Base-by-base conservation (phyloP, 1,284 basidiomycete genomes). In the Fomes fomentarius region DNA sequence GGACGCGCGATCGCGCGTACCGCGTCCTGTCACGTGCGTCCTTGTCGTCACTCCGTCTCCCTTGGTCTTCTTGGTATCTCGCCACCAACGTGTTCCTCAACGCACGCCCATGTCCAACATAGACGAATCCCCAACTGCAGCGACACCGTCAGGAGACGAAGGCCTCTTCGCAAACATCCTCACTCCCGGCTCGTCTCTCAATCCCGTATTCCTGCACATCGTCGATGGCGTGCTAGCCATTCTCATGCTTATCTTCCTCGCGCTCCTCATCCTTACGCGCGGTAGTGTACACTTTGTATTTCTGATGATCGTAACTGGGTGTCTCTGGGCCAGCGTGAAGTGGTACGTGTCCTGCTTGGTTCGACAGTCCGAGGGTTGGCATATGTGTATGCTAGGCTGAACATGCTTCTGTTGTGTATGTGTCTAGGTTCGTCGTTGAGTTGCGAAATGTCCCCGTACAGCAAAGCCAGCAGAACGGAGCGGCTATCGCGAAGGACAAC, bases 261-360 rank as follows among this genome's bases (percentile, higher is more conserved):
- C 72, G 38, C 74, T 87, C 15, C 75, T 82, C 8, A 75, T 81
- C 64, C 58, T 84, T 21, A 87, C 88, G 1, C 71, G 72, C 11
- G 82, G 85, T 26, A 91, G 80, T 57, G 47, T 80, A 1, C 89
- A 92, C 65, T 73, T 91, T 30, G 73, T 89, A 26, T 74, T 74
- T 22, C 73, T 92, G 17, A 85, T 87, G 56, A 71, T 62, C 3
- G 84, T 92, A 50, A 84, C 86, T 62, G 64, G 84, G 25, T 79
- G 75, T 35, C 71, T 92, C 35, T 92, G 89, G 89, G 84, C 74
- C 28, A 91, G 86, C 63, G 77, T 91, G 1, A 92, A 92, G 73
- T 92, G 89, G 89, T 88, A 65, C 46, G 78, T 61, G 3, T 17
- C 15, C n/a, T n/a, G n/a, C n/a, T n/a, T n/a, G n/a, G n/a, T n/a